These are phyloP conservation scores for Cardamine resedifolia DNA, from an alignment of 345 rosid genomes.

Conservation along the genomic window DNA sequence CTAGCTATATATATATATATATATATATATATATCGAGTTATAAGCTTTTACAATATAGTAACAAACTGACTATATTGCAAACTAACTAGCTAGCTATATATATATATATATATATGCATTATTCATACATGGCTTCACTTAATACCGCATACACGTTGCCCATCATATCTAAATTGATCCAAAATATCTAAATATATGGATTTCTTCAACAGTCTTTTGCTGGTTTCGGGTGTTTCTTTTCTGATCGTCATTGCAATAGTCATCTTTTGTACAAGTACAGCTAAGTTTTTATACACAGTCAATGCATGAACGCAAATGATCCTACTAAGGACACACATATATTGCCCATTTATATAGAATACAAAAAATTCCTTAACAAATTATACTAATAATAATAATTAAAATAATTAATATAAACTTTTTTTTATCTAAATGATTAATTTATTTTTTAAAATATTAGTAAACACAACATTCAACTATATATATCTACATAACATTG, in stretches of 20 bases:
- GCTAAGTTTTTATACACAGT: conserved; percentile 25
- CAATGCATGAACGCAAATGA: conserved; percentile 27
- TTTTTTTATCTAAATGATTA: neutral
- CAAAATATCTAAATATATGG: conserved; percentile 8
- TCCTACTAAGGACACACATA: neutral
- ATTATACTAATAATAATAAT: too few relatives aligned
- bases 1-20: neutral
- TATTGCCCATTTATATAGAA: neutral
- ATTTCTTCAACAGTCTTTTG: conserved; percentile 20
- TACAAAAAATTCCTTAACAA: too few relatives aligned
- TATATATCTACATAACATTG: neutral
- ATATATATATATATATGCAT: too few relatives aligned
- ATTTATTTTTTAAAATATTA: neutral
- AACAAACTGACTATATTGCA: too few relatives aligned
- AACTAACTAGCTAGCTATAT: too few relatives aligned
- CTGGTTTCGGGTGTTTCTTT: conserved; percentile 28
- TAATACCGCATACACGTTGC: conserved; percentile 3
- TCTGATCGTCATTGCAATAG: conserved; percentile 25
- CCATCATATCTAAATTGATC: conserved; percentile 11
- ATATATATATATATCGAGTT: too few relatives aligned
- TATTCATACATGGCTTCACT: conserved; percentile 19
- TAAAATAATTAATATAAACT: neutral
- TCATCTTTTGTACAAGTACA: conserved; percentile 25
- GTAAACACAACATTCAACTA: neutral
- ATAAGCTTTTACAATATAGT: too few relatives aligned